These are phyloP conservation scores for Boletus subcaerulescens DNA, from an alignment of 768 basidiomycete genomes.

Conservation along the genomic window DNA sequence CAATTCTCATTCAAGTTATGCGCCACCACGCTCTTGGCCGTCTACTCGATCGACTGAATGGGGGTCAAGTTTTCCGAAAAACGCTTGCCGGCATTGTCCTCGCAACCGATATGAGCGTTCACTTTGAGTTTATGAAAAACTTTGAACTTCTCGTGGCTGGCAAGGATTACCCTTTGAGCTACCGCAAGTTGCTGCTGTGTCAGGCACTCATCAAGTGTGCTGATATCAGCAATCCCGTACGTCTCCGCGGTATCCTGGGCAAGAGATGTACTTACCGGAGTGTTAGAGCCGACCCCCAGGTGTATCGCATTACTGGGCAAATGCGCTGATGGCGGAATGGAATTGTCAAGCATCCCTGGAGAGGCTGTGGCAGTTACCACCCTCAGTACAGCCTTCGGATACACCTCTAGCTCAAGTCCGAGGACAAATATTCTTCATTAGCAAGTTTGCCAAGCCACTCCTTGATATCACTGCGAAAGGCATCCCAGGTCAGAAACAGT, in stretches of 20 bases:
- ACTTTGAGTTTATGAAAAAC: constrained; percentile 76
- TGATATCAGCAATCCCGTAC: constrained; percentile 96
- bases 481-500: constrained; percentile 58
- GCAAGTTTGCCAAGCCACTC: constrained; percentile 77
- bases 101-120: constrained; percentile 94
- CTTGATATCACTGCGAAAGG: constrained; percentile 71
- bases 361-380: constrained; percentile 66
- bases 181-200: constrained; percentile 69
- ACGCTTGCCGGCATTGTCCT: constrained; percentile 80
- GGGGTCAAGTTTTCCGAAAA: constrained; percentile 56
- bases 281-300: constrained; percentile 83
- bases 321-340: constrained; percentile 89
- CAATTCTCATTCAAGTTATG: constrained; percentile 76
- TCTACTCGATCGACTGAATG: constrained; percentile 55
- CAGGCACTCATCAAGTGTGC: constrained; percentile 96
- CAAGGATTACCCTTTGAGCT: constrained; percentile 36
- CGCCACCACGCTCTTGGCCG: constrained; percentile 72
- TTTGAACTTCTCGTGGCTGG: constrained; percentile 52
- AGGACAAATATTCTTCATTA: constrained; percentile 88
- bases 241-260: constrained; percentile 31
- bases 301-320: constrained; percentile 93
- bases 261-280: constrained; percentile 4
- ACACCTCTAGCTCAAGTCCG: constrained; percentile 64
- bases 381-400: constrained; percentile 47
- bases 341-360: constrained; percentile 85